Evolutionary conservation across 352 stramenopile species (phyloP).

Genomic region (Phytophthora parvispora): DNA sequence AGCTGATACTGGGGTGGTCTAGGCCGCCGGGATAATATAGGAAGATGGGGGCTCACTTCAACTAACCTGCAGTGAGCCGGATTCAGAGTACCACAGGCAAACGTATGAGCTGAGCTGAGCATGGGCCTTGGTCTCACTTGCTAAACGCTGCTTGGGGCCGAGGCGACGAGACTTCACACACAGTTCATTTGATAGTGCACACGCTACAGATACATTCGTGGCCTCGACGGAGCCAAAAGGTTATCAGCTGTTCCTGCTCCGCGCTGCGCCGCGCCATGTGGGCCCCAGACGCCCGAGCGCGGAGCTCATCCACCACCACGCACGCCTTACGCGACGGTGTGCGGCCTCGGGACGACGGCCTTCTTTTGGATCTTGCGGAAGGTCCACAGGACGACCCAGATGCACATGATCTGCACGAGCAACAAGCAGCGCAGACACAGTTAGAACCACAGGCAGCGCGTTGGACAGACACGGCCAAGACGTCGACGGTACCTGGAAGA

Average conservation of each 20-base stretch:
- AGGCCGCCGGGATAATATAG: not conserved
- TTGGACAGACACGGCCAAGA: not conserved
- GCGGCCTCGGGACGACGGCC: slow-evolving; percentile 36
- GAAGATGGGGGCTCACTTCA: slow-evolving; percentile 7
- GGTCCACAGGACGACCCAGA: slow-evolving; percentile 50
- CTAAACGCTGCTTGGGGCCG: not conserved
- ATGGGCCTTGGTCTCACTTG: slow-evolving; percentile 11
- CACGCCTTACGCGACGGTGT: slow-evolving; percentile 21
- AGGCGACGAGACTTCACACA: slow-evolving; percentile 12
- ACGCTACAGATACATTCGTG: slow-evolving; percentile 38
- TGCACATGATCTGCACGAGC: slow-evolving; percentile 34
- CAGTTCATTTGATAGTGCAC: slow-evolving; percentile 39
- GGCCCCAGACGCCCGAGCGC: not conserved
- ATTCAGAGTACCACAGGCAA: slow-evolving; percentile 12
- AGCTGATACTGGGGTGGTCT: not conserved
- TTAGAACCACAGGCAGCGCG: slow-evolving; percentile 6
- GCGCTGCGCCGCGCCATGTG: not conserved
- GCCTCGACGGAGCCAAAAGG: slow-evolving; percentile 1
- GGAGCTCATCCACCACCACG: not conserved
- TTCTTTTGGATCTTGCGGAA: slow-evolving; percentile 56
- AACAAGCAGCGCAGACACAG: slow-evolving; percentile 2
- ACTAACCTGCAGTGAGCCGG: not conserved
- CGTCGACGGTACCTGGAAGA: slow-evolving; percentile 45
- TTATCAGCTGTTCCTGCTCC: slow-evolving; percentile 29
- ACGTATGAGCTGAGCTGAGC: slow-evolving; percentile 3